A percentile compares a stretch with the other conserved stretches of the same genome.
These are phyloP conservation scores for Fusarium tricinctum DNA, from an alignment of 2,329 filamentous ascomycete genomes.

Conservation along the genomic window DNA sequence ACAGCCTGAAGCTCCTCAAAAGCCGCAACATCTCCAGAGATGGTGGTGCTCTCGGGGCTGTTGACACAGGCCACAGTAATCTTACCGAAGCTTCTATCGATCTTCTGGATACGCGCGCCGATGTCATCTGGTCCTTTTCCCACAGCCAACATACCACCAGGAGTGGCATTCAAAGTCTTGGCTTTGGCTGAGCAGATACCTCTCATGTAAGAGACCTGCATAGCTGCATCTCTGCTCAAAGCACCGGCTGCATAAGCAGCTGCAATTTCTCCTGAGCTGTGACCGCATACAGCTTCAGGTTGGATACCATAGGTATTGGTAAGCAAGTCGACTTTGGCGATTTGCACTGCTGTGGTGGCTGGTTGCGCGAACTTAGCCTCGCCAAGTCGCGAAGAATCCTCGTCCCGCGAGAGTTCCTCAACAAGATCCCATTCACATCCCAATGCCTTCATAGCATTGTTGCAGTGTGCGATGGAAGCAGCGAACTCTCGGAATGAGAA, in stretches of 20 bases:
- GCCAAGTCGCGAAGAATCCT: not conserved
- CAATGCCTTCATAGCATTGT: not conserved
- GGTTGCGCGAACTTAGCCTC: conserved; percentile 22
- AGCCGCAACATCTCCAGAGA: conserved; percentile 40
- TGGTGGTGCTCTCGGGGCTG: conserved; percentile 44
- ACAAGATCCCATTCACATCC: conserved; percentile 20
- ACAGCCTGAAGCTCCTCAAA: conserved; percentile 44
- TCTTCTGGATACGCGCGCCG: not conserved
- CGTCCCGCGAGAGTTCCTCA: conserved; percentile 14
- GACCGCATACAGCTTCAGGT: conserved; percentile 51
- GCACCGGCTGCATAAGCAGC: conserved; percentile 52
- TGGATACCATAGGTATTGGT: conserved; percentile 41
- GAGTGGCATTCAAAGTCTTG: not conserved
- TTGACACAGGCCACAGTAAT: conserved; percentile 45
- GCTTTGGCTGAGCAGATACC: conserved; percentile 36
- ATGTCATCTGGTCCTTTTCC: conserved; percentile 4
- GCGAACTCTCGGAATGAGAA: not conserved
- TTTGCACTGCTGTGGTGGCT: conserved; percentile 25
- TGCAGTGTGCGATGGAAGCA: not conserved
- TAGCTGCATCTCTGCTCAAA: conserved; percentile 44
- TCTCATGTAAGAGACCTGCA: conserved; percentile 51
- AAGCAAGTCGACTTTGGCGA: conserved; percentile 30
- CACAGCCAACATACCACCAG: conserved; percentile 20
- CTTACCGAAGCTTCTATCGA: conserved; percentile 2
- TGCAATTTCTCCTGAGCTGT: conserved; percentile 56